Base-by-base conservation (phyloP, 2,329 filamentous ascomycete genomes). In the Colletotrichum sp. region DNA sequence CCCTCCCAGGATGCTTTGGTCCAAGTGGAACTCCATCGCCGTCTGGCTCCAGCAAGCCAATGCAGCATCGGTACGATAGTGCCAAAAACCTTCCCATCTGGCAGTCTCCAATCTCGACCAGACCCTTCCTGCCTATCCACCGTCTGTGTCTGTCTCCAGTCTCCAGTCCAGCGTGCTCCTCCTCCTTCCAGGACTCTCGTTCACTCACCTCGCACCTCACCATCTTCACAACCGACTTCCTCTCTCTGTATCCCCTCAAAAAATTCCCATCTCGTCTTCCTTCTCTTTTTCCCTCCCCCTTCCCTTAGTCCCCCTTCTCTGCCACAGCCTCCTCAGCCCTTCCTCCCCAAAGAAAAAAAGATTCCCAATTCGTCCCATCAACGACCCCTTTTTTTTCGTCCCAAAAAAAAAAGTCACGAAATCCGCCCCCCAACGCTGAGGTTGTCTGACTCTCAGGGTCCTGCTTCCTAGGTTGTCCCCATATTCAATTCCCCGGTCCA, bases 61-160 rank as follows among this genome's bases (percentile, higher is more conserved):
- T 75, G 73, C 73, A 75, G 56, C 77, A 77, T 65, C 77, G 74
- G 65, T 71, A 74, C 75, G 48, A 76, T 73, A 48, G 43, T 48
- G 34, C 64, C 64, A 69, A 74, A 61, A 77, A 75, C 69, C 76
- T 76, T 76, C 73, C 68, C 76, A 68, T 77, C 70, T 76, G 66
- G 66, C 75, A 76, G 76, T 76, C 65, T 77, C 74, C 70, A 77
- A 69, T 65, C 73, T 75, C 70, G 34, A 66, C 48, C 21, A 61
- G 60, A 64, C 24, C 18, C 43, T 48, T 48, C 43, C 43, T 43
- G 18, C 18, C 38, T 43, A 43, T 43, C 38, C 38, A 43, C 38
- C 18, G 38, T 43, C 38, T 43, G 38, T 43, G 38, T 48, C 43
- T 48, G 43, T 48, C 43, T 48, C 43, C 43, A 38, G 52, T 24